These are phyloP conservation scores for Metschnikowia cubensis DNA, from an alignment of 805 yeast species.

Conservation along the genomic window DNA sequence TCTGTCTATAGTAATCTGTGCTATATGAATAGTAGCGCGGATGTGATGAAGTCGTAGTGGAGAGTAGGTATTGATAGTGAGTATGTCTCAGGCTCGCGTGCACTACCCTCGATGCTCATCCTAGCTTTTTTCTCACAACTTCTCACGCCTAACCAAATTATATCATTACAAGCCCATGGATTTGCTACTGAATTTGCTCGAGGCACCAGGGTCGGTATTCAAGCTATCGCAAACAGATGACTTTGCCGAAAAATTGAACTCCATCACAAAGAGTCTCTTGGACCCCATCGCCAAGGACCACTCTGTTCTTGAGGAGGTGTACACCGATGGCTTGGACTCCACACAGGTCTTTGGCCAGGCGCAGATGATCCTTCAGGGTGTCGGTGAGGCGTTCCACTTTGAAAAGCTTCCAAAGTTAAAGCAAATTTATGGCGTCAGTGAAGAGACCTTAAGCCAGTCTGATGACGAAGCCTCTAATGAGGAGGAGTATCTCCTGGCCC, in stretches of 20 bases:
- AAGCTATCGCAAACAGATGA: slow-evolving; percentile 7
- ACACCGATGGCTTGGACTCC: slow-evolving; percentile 82
- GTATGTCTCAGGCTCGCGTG: background rate
- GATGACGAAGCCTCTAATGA: background rate
- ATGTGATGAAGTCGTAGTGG: background rate
- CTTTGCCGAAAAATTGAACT: slow-evolving; percentile 22
- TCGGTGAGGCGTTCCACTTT: slow-evolving; percentile 58
- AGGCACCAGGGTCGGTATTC: slow-evolving; percentile 15
- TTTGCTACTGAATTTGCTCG: slow-evolving; percentile 11
- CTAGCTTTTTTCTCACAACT: slow-evolving; percentile 1
- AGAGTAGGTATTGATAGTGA: background rate
- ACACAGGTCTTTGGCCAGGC: slow-evolving; percentile 93
- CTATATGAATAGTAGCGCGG: background rate
- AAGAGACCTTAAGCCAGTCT: slow-evolving; percentile 1
- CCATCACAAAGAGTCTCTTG: slow-evolving; percentile 44
- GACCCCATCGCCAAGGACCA: slow-evolving; percentile 54
- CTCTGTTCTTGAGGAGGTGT: slow-evolving; percentile 75
- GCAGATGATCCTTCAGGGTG: slow-evolving; percentile 76
- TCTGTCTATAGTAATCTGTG: no score
- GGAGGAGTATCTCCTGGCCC: slow-evolving; percentile 15
- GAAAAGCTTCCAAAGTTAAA: slow-evolving; percentile 52
- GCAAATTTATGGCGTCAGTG: slow-evolving; percentile 23
- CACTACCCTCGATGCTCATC: slow-evolving; percentile 18
- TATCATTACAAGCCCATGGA: slow-evolving; percentile 9
- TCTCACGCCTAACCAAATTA: slow-evolving; percentile 3